Conservation (phyloP, 164 flowering plant genomes). For the Vitis vinifera region DNA sequence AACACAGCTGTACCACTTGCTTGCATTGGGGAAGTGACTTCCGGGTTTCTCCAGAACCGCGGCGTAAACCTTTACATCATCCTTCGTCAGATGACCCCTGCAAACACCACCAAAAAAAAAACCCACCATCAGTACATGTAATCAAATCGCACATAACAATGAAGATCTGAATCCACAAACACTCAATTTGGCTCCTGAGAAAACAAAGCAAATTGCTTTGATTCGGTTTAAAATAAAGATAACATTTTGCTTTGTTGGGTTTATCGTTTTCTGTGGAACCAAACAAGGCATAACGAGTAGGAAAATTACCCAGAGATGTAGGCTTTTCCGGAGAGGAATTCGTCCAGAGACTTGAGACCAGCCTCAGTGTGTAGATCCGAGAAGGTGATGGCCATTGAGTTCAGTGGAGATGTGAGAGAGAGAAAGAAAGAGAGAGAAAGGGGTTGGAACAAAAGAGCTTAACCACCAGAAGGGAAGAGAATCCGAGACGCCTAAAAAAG, state of each 20-base stretch:
- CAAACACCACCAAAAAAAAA: not conserved
- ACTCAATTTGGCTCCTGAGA: not conserved
- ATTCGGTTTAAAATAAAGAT: too few species aligned
- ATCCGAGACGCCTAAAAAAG: too few species aligned
- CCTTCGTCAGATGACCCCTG: slow-evolving; percentile 64
- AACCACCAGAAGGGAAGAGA: too few species aligned
- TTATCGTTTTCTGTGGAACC: too few species aligned
- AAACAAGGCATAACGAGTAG: not conserved
- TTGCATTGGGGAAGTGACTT: slow-evolving; percentile 59
- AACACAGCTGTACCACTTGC: slow-evolving; percentile 75
- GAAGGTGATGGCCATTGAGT: slow-evolving; percentile 73
- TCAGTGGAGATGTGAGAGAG: not conserved
- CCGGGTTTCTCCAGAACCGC: slow-evolving; percentile 60
- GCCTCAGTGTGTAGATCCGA: slow-evolving; percentile 84
- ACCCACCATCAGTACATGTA: not conserved
- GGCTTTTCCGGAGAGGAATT: slow-evolving; percentile 63
- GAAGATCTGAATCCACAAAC: not conserved
- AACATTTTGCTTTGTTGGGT: too few species aligned
- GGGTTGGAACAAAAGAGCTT: too few species aligned
- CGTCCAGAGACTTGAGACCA: slow-evolving; percentile 82
- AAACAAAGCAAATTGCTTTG: not conserved
- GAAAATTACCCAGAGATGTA: slow-evolving; percentile 69
- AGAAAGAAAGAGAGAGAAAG: not conserved
- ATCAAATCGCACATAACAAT: not conserved
- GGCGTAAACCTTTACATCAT: slow-evolving; percentile 78